Evolutionary conservation across 2,329 filamentous ascomycete genomes (phyloP), one percentile per base, ranked within the genome.

Genomic region (Cytospora leucostoma): DNA sequence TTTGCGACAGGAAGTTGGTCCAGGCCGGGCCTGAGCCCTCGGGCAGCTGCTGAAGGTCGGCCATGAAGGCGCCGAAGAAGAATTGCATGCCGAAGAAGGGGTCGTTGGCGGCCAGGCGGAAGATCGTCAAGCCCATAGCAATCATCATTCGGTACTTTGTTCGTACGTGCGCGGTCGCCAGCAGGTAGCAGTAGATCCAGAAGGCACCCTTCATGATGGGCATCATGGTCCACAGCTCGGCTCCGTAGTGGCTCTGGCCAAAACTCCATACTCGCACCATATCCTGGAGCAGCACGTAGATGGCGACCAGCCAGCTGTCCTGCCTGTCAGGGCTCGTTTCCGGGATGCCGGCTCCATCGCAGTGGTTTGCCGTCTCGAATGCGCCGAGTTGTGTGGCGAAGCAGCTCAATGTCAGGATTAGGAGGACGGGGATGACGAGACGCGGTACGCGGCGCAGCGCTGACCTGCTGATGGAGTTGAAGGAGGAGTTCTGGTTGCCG

Each of bases 71-170:
- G 12, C 64, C 64, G 33, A 66, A 66, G 58, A 66, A 66, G 64
- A 66, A 66, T 27, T 66, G 64, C 64, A 66, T 66, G 64, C 64
- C 64, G 38, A 66, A 66, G 57, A 66, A 66, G 27, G 64, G 64
- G 27, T 66, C 64, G 64, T 66, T 66, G 54, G 64, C 51, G 54
- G 57, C 59, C 57, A 57, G 53, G n/a, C 64, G 64, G 61, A 64
- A 66, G 27, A 58, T 44, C 35, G 64, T 60, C 21, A 66, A 54
- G 17, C 50, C 50, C 17, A 66, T 57, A n/a, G 64, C 64, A 37
- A 66, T 64, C 57, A 66, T 63, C 64, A 66, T 66, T 13, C 64
- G 61, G 13, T 66, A 66, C 19, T 62, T 52, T 12, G 62, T 59
- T 58, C 64, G 61, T 3, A 66, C 64, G 35, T 66, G 56, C 44